Evolutionary conservation across 1,284 basidiomycete genomes (phyloP).

Genomic region (Hymenochaete sp.): DNA sequence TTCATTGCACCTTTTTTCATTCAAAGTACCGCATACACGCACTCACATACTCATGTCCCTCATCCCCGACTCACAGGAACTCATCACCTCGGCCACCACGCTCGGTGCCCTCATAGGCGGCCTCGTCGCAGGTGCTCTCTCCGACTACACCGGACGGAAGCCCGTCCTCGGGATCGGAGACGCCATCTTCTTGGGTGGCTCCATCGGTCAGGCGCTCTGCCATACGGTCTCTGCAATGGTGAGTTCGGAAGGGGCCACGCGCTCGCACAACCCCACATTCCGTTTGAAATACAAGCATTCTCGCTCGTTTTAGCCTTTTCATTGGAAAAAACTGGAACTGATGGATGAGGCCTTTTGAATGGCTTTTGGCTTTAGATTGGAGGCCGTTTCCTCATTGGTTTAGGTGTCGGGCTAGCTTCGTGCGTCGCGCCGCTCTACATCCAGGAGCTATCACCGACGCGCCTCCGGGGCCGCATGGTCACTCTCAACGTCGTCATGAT

Average conservation of each 20-base stretch:
- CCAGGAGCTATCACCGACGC: conserved; percentile 73
- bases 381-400: conserved; percentile 67
- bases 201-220: conserved; percentile 58
- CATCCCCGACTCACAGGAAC: conserved; percentile 40
- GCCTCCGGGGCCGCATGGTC: conserved; percentile 70
- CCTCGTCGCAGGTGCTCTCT: conserved; percentile 59
- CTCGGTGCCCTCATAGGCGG: conserved; percentile 72
- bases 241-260: conserved; percentile 19
- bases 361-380: conserved; percentile 47
- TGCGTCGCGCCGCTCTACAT: conserved; percentile 80
- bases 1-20: background rate
- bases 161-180: conserved; percentile 65
- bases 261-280: too few species aligned
- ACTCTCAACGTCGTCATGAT: conserved; percentile 38
- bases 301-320: background rate
- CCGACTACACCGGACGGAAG: conserved; percentile 65
- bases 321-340: background rate
- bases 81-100: conserved; percentile 76
- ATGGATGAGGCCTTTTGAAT: background rate
- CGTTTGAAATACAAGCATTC: background rate
- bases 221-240: conserved; percentile 68
- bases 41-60: background rate
- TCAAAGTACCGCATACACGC: too few species aligned
- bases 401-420: conserved; percentile 63
- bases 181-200: conserved; percentile 68